Evolutionary conservation across 441 rosid genomes (phyloP).

Genomic region (Aquilaria agallochum): DNA sequence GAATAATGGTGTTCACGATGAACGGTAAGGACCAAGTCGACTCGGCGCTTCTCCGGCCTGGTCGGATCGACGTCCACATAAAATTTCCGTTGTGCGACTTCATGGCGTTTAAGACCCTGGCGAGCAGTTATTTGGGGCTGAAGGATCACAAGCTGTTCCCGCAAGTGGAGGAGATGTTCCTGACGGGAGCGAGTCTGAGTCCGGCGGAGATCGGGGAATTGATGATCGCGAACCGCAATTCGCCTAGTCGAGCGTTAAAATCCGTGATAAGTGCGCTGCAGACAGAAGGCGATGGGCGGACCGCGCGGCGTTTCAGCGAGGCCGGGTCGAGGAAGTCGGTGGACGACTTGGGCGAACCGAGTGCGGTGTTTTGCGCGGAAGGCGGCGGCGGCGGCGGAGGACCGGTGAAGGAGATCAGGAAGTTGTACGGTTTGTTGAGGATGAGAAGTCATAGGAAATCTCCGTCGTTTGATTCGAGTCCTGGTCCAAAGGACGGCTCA

Average conservation of each 20-base stretch:
- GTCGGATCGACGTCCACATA: slow-evolving; percentile 56
- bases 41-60: slow-evolving; percentile 39
- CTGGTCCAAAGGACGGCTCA: slow-evolving; percentile 6
- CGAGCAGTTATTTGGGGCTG: slow-evolving; percentile 41
- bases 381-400: slow-evolving; percentile 14
- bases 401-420: slow-evolving; percentile 64
- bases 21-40: slow-evolving; percentile 29
- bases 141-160: slow-evolving; percentile 49
- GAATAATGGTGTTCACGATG: slow-evolving; percentile 51
- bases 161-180: slow-evolving; percentile 52
- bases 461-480: slow-evolving; percentile 27
- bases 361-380: slow-evolving; percentile 41
- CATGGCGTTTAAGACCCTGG: slow-evolving; percentile 44
- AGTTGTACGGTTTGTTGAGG: slow-evolving; percentile 62
- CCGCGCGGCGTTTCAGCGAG: slow-evolving; percentile 23
- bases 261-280: slow-evolving; percentile 41
- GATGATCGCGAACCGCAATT: slow-evolving; percentile 48
- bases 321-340: slow-evolving; percentile 27
- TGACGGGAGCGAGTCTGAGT: slow-evolving; percentile 42
- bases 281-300: slow-evolving; percentile 2
- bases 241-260: slow-evolving; percentile 52
- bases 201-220: slow-evolving; percentile 50
- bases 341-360: slow-evolving; percentile 36
- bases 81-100: slow-evolving; percentile 51
- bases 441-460: slow-evolving; percentile 44